Percentiles rank a stretch among this genome's conserved stretches.
Conservation (phyloP, 2,329 filamentous ascomycete genomes). For the Penicillium aurantiogriseum region DNA sequence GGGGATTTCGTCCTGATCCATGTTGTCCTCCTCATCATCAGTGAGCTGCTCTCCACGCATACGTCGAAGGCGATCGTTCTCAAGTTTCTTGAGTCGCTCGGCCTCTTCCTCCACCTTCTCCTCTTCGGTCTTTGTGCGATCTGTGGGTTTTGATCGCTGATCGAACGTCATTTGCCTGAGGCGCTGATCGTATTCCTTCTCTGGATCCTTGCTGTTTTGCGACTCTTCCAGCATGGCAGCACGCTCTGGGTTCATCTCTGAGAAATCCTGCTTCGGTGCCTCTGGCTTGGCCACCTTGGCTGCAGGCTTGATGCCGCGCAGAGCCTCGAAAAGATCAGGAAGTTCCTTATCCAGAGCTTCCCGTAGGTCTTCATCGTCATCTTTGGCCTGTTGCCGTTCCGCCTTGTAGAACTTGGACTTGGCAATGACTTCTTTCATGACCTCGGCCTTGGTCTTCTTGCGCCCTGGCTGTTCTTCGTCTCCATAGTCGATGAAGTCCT, state of each 20-base stretch:
- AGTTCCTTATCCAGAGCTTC: slow-evolving; percentile 82
- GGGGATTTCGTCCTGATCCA: slow-evolving; percentile 31
- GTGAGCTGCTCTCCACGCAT: slow-evolving; percentile 81
- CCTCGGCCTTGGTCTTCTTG: slow-evolving; percentile 93
- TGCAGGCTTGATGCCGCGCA: slow-evolving; percentile 58
- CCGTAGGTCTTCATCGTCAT: slow-evolving; percentile 86
- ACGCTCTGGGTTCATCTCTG: slow-evolving; percentile 62
- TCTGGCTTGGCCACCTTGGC: slow-evolving; percentile 55
- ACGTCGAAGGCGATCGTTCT: slow-evolving; percentile 75
- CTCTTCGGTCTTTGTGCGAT: slow-evolving; percentile 87
- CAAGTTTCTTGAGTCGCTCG: slow-evolving; percentile 71
- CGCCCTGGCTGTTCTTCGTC: slow-evolving; percentile 66
- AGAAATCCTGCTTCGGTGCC: slow-evolving; percentile 44
- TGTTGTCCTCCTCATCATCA: slow-evolving; percentile 54
- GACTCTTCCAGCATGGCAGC: slow-evolving; percentile 59
- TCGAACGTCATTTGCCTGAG: slow-evolving; percentile 81
- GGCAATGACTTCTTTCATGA: slow-evolving; percentile 96
- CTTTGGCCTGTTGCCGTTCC: slow-evolving; percentile 86
- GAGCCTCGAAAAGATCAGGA: slow-evolving; percentile 68
- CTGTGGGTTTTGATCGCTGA: slow-evolving; percentile 77
- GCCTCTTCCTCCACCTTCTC: slow-evolving; percentile 78
- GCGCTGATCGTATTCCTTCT: slow-evolving; percentile 84
- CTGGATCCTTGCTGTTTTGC: slow-evolving; percentile 66
- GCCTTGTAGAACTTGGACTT: slow-evolving; percentile 97
- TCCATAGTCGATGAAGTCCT: slow-evolving; percentile 44